Evolutionary conservation across 495 filamentous ascomycete species (phyloP), one percentile per base, ranked within the genome.

Genomic region (Talaromyces proteolyticus): DNA sequence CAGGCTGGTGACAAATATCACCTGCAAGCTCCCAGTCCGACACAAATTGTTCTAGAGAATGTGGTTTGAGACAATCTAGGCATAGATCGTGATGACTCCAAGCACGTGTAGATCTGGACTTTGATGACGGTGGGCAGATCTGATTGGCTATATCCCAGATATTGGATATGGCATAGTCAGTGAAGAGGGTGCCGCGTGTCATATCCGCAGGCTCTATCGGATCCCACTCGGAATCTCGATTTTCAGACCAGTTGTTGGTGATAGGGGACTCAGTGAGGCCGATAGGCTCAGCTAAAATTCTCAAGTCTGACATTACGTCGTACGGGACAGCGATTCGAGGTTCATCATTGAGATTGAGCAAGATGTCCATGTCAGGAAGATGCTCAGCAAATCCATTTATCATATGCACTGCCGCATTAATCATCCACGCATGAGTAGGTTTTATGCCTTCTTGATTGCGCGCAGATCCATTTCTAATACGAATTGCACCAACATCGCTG

Each of bases 1-100:
- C 88, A 1, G 88, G 83, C 56, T 94, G 88, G 53, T 91, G 86
- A 60, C 88, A 94, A 41, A 86, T 74, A 23, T 86, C 76, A 7
- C 79, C 75, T 4, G 84, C 76, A 10, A 80, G 59, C 14, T 76
- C 67, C 80, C 85, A 91, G 56, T 88, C 71, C 20, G 70, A 63
- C 0, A 88, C 70, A 55, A 85, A 90, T 16, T 80, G 76, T 6
- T 78, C 80, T n/a, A 80, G 57, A 0, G 86, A 86, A 50, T 94
- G 88, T 1, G 86, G 85, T 0, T 57, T 62, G 3, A 74, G 59
- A 57, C 88, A 92, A 18, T 69, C 65, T 1, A 76, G 61, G 60
- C 87, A 92, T 12, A 87, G 65, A 42, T 76, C 66, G 38, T 67
- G 75, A 54, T 36, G 72, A 62, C 59, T 74, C 73, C 68, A 71